Base-by-base conservation (phyloP, 1,284 basidiomycete genomes). In the Vanrija sp. region DNA sequence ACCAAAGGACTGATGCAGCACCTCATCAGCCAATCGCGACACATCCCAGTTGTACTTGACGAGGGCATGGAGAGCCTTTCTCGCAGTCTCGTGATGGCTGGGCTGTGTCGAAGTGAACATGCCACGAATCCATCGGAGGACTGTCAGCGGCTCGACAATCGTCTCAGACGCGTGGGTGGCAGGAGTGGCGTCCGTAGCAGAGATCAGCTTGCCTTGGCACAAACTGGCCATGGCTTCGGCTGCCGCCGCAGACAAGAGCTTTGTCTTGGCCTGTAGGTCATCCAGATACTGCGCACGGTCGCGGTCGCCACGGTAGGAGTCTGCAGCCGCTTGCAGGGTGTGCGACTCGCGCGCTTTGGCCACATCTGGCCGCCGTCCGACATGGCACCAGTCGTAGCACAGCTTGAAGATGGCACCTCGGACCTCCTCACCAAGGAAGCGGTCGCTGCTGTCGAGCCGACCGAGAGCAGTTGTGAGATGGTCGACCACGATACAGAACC, bases 371-470 rank as follows among this genome's bases (percentile, higher is more conserved):
- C 90, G 84, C 46, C 85, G 83, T 7, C 89, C 91, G 52, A 89
- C 82, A 64, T 89, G 86, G 72, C 93, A 95, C 94, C 94, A 97
- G 64, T 95, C 92, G 72, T 92, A 89, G 66, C 92, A 94, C 43
- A 92, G 79, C 45, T 87, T 83, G 75, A 91, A 96, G 49, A 97
- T 79, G 8, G 86, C 83, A 8, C 92, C 80, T 64, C 91, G 86
- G 75, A 86, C 85, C 52, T 89, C 84, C 8, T 83, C 79, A 5
- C 88, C 85, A 52, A 91, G 85, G 71, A 89, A 90, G 2, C 86
- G 80, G 55, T 91, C 89, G 2, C 85, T 85, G 58, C 87, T 84
- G 54, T 77, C 86, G 26, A 90, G 77, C 43, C 83, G 83, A 6
- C 85, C 84, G 16, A 91, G 77, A 14, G 84, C 86, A 58, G 91